Conservation (phyloP, 1,284 basidiomycete genomes). For the Cystobasidium pallidum region DNA sequence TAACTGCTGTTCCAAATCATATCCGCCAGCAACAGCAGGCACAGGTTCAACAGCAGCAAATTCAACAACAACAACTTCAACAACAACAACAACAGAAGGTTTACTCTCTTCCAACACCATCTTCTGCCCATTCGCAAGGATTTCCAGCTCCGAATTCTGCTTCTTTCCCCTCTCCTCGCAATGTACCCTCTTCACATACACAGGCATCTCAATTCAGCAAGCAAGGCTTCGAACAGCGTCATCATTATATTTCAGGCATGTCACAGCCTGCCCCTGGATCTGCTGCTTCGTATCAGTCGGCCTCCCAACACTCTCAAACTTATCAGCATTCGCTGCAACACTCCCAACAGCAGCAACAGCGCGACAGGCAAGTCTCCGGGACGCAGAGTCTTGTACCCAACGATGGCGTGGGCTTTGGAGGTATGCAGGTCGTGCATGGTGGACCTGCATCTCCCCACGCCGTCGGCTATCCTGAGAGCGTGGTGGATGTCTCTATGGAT, state of each 20-base stretch:
- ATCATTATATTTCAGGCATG: slow-evolving; percentile 62
- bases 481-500: slow-evolving; percentile 54
- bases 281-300: slow-evolving; percentile 47
- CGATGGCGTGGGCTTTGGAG: slow-evolving; percentile 15
- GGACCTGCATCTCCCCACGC: slow-evolving; percentile 30
- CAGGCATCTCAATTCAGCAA: slow-evolving; percentile 42
- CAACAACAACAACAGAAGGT: slow-evolving; percentile 39
- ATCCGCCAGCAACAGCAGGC: slow-evolving; percentile 9
- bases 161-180: slow-evolving; percentile 46
- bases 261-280: slow-evolving; percentile 59
- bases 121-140: slow-evolving; percentile 48
- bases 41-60: slow-evolving; percentile 15
- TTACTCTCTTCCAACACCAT: slow-evolving; percentile 43
- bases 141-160: slow-evolving; percentile 47
- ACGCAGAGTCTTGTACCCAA: slow-evolving; percentile 27
- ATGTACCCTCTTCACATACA: slow-evolving; percentile 51
- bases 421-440: slow-evolving; percentile 42
- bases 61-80: slow-evolving; percentile 25
- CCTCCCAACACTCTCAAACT: slow-evolving; percentile 1
- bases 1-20: slow-evolving; percentile 33
- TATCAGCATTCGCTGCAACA: slow-evolving; percentile 24
- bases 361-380: slow-evolving; percentile 26
- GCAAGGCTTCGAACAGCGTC: slow-evolving; percentile 37
- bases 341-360: slow-evolving; percentile 19
- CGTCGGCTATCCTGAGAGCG: slow-evolving; percentile 54